These are phyloP conservation scores for Tetradesmus lagerheimii DNA, from an alignment of 139 green algal species.

Conservation along the genomic window DNA sequence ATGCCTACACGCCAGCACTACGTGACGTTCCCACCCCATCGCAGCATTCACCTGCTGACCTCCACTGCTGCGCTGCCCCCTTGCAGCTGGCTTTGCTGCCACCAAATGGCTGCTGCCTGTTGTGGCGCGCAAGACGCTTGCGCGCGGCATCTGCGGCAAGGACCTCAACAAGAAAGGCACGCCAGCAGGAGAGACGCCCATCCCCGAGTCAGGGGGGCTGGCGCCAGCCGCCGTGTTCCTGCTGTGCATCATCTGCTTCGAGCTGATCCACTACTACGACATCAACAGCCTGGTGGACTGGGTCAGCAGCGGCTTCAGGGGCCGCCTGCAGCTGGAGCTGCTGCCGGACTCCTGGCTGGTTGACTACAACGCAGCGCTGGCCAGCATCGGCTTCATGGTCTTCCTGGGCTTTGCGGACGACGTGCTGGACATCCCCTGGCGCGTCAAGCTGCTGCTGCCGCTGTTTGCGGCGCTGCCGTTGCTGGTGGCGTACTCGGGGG, in stretches of 20 bases:
- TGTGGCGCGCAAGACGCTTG: conserved; percentile 38
- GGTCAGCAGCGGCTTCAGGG: conserved; percentile 52
- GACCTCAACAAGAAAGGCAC: conserved; percentile 96
- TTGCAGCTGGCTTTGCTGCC: conserved; percentile 68
- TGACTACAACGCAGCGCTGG: conserved; percentile 98
- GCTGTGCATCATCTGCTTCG: conserved; percentile 91
- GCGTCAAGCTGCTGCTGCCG: conserved; percentile 95
- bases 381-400: conserved; percentile 98
- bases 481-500: conserved; percentile 91
- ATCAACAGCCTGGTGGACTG: conserved; percentile 64
- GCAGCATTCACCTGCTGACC: not conserved
- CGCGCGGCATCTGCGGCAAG: conserved; percentile 82
- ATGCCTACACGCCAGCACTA: no score
- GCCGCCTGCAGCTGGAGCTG: conserved; percentile 44
- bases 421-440: conserved; percentile 98
- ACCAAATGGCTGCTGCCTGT: conserved; percentile 78
- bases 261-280: conserved; percentile 93
- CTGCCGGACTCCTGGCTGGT: conserved; percentile 88
- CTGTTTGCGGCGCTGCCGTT: conserved; percentile 92
- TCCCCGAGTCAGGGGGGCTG: conserved; percentile 93
- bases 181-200: conserved; percentile 75
- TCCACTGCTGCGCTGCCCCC: not conserved
- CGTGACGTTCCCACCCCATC: no score
- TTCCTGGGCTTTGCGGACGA: conserved; percentile 99
- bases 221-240: conserved; percentile 93